These are phyloP conservation scores for Brassica carinata DNA, from an alignment of 345 rosid genomes.

Conservation along the genomic window DNA sequence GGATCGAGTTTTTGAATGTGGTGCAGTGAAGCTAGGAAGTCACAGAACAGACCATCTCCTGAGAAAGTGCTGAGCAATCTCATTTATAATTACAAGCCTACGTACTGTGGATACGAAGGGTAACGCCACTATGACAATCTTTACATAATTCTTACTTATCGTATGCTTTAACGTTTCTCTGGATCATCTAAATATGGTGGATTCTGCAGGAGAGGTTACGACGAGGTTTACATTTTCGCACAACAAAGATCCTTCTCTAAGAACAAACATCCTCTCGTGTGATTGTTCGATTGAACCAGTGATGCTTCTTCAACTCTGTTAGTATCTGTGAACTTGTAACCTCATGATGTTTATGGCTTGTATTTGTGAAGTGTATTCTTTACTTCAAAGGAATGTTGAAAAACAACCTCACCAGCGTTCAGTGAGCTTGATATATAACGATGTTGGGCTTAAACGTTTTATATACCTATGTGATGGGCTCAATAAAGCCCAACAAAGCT, in stretches of 20 bases:
- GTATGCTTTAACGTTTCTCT: not conserved
- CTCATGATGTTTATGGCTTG: slow-evolving; percentile 1
- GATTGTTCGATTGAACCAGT: slow-evolving; percentile 3
- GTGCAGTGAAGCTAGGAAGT: slow-evolving; percentile 90
- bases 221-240: slow-evolving; percentile 83
- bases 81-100: slow-evolving; percentile 79
- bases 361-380: slow-evolving; percentile 3
- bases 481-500: not conserved
- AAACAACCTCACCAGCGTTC: not conserved
- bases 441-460: not conserved
- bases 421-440: not conserved
- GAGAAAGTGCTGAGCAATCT: slow-evolving; percentile 70
- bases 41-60: slow-evolving; percentile 64
- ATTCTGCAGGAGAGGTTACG: slow-evolving; percentile 70
- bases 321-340: not conserved
- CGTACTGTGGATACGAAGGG: slow-evolving; percentile 89
- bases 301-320: slow-evolving; percentile 8
- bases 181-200: slow-evolving; percentile 8
- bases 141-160: not conserved
- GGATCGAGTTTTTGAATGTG: not conserved
- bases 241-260: slow-evolving; percentile 34
- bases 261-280: not conserved
- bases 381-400: not conserved
- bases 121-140: slow-evolving; percentile 36
- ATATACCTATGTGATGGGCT: not conserved